These are phyloP conservation scores for Cladosporium sp. DNA, from an alignment of 2,329 filamentous ascomycete genomes.

Conservation along the genomic window DNA sequence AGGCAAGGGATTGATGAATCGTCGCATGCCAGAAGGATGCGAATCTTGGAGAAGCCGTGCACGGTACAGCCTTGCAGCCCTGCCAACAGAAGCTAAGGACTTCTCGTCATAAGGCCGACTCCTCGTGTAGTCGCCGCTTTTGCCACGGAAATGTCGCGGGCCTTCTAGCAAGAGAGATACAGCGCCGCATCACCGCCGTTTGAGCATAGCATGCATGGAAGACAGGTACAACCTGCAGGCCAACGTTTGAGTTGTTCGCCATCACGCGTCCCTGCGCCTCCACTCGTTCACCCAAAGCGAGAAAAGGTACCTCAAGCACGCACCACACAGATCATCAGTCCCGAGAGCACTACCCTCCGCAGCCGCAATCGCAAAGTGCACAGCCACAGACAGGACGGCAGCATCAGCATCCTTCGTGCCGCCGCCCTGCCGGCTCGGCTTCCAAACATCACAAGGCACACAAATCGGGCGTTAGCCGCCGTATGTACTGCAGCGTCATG, in stretches of 20 bases:
- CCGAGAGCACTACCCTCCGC: no score
- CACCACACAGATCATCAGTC: no score
- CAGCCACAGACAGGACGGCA: neutral
- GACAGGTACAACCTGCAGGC: no score
- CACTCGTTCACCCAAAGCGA: no score
- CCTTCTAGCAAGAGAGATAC: no score
- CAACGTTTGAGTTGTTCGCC: no score
- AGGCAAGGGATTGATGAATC: neutral
- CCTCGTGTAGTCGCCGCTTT: no score
- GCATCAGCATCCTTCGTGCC: neutral
- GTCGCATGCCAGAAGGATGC: neutral
- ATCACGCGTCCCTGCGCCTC: no score
- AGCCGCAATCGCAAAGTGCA: neutral
- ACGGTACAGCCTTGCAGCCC: neutral
- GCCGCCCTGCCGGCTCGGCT: neutral
- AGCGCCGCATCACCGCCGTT: no score
- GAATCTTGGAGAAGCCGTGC: neutral
- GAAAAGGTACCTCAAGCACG: no score
- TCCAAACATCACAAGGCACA: neutral
- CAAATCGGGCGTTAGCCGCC: neutral
- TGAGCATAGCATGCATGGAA: no score
- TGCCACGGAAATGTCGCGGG: no score
- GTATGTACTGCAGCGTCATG: neutral
- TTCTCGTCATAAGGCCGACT: neutral
- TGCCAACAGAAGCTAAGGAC: constrained; percentile 2